Evolutionary conservation across 2,329 filamentous ascomycete genomes (phyloP).

Genomic region (Fusarium fracticaudum): DNA sequence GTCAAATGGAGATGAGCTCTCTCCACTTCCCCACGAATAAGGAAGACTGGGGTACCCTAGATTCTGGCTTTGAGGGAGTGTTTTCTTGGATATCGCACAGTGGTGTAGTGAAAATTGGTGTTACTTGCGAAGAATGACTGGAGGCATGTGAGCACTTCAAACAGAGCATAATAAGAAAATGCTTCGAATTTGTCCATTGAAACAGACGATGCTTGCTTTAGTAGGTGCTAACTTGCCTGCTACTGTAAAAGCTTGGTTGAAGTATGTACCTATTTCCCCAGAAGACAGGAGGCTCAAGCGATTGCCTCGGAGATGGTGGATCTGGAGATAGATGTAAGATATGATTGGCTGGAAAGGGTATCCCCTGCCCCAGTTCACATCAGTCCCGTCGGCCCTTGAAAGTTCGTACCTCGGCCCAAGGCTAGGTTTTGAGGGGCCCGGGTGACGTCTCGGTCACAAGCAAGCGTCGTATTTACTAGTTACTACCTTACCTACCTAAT

Average conservation of each 20-base stretch:
- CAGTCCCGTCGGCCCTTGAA: conserved; percentile 22
- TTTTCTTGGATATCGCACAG: not conserved
- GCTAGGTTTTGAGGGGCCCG: conserved; percentile 32
- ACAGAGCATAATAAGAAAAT: not conserved
- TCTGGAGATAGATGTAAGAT: not conserved
- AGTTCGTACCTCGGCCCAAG: conserved; percentile 42
- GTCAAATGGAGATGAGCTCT: not conserved
- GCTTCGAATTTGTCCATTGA: not conserved
- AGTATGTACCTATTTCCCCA: conserved; percentile 5
- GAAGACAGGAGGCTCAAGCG: conserved; percentile 21
- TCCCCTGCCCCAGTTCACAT: not conserved
- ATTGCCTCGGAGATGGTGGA: conserved; percentile 32
- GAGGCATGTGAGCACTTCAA: not conserved
- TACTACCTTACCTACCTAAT: not conserved
- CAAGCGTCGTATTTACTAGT: conserved; percentile 3
- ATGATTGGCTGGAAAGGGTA: not conserved
- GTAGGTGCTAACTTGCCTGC: too few species aligned
- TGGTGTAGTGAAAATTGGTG: not conserved
- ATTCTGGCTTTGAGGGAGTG: not conserved
- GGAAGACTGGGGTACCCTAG: conserved; percentile 11
- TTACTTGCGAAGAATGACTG: not conserved
- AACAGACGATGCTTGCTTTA: not conserved
- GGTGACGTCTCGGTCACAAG: conserved; percentile 40
- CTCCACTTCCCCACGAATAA: conserved; percentile 27
- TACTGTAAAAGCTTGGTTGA: not conserved